Evolutionary conservation across 306 rosid species (phyloP), one percentile per base, ranked within the genome.

Genomic region (Dryas alaskensis): DNA sequence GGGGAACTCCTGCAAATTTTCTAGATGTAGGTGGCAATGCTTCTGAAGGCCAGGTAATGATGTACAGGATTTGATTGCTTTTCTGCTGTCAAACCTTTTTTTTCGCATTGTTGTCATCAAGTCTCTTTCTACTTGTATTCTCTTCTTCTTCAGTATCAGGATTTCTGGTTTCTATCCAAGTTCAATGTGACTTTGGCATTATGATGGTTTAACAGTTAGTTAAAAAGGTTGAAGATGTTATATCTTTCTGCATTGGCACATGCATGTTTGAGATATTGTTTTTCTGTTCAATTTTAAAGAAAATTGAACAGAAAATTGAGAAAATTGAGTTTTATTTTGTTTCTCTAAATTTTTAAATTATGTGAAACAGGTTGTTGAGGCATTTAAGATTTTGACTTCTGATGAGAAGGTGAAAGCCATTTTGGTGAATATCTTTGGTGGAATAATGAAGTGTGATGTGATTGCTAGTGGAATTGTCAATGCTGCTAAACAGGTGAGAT

Each of bases 1-100:
- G 99, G 31, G 99, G 99, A 79, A 94, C 99, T 76, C 99, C 99
- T 73, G 99, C 99, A 72, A 94, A 94, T 88, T 94, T 94, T 80
- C 86, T 94, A 63, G 99, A 94, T 78, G 96, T 92, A 3, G 99
- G 99, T 71, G 99, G 99, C 60, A 90, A 88, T 92, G 99, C 99
- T 67, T 91, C 99, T 58, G 99, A 94, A 87, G 79, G 81, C 81
- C 99, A 94, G 99, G 99, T 94, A 83, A 88, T 80, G 69, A 55
- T 69, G 47, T 31, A 37, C 42, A 2, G 54, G 67, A 67, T 69
- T 55, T 73, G 65, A 79, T 53, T 60, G 47, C 70, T 65, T 66
- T 65, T 57, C 70, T n/a, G 37, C 37, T 58, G 62, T 57, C n/a
- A 13, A 37, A 37, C 47, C 67, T 65, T 49, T 27, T 59, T 58